Evolutionary conservation across 1,284 basidiomycete species (phyloP), one percentile per base, ranked within the genome.

Genomic region (Boletus mariae): DNA sequence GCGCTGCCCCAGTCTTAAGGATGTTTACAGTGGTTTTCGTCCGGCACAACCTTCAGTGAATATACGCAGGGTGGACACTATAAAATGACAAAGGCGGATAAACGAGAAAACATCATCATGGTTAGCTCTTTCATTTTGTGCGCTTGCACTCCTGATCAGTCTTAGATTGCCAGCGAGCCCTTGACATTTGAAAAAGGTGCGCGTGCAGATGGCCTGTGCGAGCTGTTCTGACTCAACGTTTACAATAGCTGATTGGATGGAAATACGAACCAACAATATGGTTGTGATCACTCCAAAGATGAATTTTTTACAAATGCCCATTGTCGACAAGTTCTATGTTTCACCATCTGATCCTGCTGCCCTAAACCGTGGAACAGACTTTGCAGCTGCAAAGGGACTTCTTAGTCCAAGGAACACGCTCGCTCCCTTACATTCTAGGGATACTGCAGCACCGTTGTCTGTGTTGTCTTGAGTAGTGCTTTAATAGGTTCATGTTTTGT

Each of bases 41-140:
- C 92, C 1, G 94, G 95, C 1, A 96, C 92, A 3, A 85, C 87
- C 12, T 99, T 98, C 66, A 93, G 91, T 60, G 94, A 98, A 72
- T 94, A 92, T 64, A 83, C 86, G 28, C 84, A 85, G 62, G 90
- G 91, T 7, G 91, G 92, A 17, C 85, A 95, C 69, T 96, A 96
- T 70, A 85, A 87, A 64, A 98, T 97, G 94, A 89, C 89, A 20
- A 99, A 98, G 71, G 85, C 87, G 37, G 96, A 98, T 73, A 98
- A 97, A 73, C 79, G 96, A 55, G 94, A 95, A 67, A 92, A 92
- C 61, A 94, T 97, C 63, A 93, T 96, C 64, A 88, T 97, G 85
- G 84, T 83, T 57, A 23, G 74, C 43, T 40, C 11, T 13, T 23
- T 25, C 17, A 25, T 38, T 9, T 11, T 32, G 13, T 23, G 15